Base-by-base conservation (phyloP, 306 rosid genomes). In the Trifolium dubium region DNA sequence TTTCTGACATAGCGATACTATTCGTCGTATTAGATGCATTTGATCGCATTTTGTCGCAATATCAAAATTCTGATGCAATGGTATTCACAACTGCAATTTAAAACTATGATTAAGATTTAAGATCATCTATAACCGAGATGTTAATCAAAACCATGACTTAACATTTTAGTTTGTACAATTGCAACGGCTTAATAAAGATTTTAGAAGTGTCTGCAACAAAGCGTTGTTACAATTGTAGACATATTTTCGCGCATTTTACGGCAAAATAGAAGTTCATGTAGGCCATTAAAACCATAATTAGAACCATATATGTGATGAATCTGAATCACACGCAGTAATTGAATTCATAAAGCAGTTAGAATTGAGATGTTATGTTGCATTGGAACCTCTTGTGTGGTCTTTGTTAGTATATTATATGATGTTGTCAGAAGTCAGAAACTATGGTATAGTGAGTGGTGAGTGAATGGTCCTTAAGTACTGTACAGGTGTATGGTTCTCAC, bases 381-480 rank as follows among this genome's bases (percentile, higher is more conserved):
- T 9, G 56, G 76, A 71, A 63, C 49, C 70, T 46, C 64, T 19
- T 29, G 62, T 17, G 4, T 59, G 19, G 54, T 35, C 28, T 17
- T 18, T n/a, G 56, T 31, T 37, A 37, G 23, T 23, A 37, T 18
- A 79, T 2, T 37, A 58, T 37, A 58, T 51, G 40, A 68, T 69
- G 64, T 77, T 81, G 84, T 47, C 70, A 64, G 71, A 74, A 72
- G 71, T 47, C 65, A 64, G 71, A 67, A 72, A 28, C 31, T 54
- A 55, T 64, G 83, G 28, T 29, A 75, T 49, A 4, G 19, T 53
- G 60, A 53, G 63, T 56, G 63, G 80, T 41, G 30, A 5, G 14
- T 6, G 18, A 64, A 64, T 83, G 84, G 84, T 79, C 79, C 77
- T 54, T 2, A 39, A 64, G 81, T 56, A 74, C 53, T 56, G 81